A percentile compares a stretch with the other conserved stretches of the same genome.
These are phyloP conservation scores for Hordeum vulgare DNA, from an alignment of 176 grass and related monocot species.

Conservation along the genomic window MorexV3_pseudomolecules_assembly NC_058523.1:111910867-111911366, in stretches of 20 bases:
- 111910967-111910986: conserved; percentile 16
- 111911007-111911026: neutral
- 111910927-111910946: conserved; percentile 16
- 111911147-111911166: conserved; percentile 9
- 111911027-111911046: conserved; percentile 23
- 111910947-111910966: conserved; percentile 2
- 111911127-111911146: neutral
- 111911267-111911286: conserved; percentile 31
- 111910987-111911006: neutral
- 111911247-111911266: neutral
- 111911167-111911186: neutral
- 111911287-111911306: conserved; percentile 22
- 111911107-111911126: neutral
- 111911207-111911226: conserved; percentile 32
- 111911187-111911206: neutral
- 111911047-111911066: neutral
- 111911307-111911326: neutral
- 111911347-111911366: neutral
- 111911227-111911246: neutral
- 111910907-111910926: conserved; percentile 65
- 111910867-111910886: conserved; percentile 90
- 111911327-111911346: neutral
- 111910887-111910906: conserved; percentile 84
- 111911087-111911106: conserved; percentile 14
- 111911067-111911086: conserved; percentile 6